Conservation (phyloP, 768 basidiomycete genomes). For the Tylopilus vinaceipallidus region DNA sequence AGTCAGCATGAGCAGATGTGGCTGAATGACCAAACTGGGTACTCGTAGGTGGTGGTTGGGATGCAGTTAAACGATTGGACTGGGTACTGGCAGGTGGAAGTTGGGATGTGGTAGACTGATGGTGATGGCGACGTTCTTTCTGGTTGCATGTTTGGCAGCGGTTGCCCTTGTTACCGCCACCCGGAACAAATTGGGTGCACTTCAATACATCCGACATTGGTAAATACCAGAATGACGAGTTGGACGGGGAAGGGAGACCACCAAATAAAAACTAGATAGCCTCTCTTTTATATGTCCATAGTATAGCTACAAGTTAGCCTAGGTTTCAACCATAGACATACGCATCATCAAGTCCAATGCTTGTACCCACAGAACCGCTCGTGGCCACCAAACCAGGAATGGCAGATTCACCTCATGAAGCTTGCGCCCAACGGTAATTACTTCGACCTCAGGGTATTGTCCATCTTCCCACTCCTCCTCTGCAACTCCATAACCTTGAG, state of each 20-base stretch:
- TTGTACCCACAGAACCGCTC: slow-evolving; percentile 3
- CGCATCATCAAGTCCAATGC: slow-evolving; percentile 7
- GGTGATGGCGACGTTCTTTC: slow-evolving; percentile 2
- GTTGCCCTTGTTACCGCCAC: background rate
- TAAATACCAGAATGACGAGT: no score
- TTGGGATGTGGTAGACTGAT: background rate
- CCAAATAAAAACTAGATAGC: background rate
- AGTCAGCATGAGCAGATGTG: background rate
- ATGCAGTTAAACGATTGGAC: no score
- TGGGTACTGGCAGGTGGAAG: background rate
- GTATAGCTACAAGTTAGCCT: slow-evolving; percentile 4
- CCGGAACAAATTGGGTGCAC: background rate
- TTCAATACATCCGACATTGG: no score
- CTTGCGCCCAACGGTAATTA: slow-evolving; percentile 4
- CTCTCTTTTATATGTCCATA: slow-evolving; percentile 13
- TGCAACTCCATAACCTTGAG: slow-evolving; percentile 4
- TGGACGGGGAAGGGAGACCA: background rate
- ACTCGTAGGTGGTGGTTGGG: no score
- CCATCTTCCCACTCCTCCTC: slow-evolving; percentile 2
- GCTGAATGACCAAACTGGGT: no score
- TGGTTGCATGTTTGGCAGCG: background rate
- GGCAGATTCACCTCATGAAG: background rate
- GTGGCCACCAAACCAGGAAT: slow-evolving; percentile 5
- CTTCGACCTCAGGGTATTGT: slow-evolving; percentile 1
- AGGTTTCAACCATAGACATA: slow-evolving; percentile 1